Conservation (phyloP, 2,329 filamentous ascomycete species). For the Alternaria solani region DNA sequence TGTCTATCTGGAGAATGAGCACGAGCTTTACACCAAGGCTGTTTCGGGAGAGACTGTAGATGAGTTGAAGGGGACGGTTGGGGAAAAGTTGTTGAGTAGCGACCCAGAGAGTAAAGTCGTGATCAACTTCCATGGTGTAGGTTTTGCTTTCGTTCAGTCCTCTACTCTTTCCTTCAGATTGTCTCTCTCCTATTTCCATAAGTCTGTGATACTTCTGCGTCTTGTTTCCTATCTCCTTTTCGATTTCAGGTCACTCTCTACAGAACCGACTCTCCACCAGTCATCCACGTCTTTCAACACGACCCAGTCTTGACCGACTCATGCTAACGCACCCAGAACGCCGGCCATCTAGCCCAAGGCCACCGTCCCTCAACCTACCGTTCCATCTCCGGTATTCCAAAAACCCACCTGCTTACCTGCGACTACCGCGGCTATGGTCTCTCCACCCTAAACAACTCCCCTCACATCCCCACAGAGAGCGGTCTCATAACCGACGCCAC, state of each 20-base stretch:
- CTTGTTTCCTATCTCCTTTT: neutral
- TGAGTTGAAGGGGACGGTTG: constrained; percentile 58
- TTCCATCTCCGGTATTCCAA: constrained; percentile 71
- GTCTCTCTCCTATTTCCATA: neutral
- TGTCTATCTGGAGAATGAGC: constrained; percentile 76
- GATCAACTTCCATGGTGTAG: constrained; percentile 70
- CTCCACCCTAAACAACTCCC: constrained; percentile 69
- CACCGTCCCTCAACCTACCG: constrained; percentile 81
- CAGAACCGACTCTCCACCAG: neutral
- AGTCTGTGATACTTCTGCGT: neutral
- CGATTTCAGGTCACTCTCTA: neutral
- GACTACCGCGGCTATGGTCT: constrained; percentile 91
- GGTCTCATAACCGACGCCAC: constrained; percentile 83
- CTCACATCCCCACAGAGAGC: constrained; percentile 71
- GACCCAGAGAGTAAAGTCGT: constrained; percentile 63
- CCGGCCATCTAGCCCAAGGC: constrained; percentile 82
- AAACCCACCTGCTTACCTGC: constrained; percentile 83
- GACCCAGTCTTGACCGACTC: constrained; percentile 26
- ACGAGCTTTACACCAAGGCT: constrained; percentile 55
- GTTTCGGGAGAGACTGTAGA: constrained; percentile 52
- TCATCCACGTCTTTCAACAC: neutral
- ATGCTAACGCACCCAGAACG: constrained; percentile 66
- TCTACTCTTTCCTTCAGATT: neutral
- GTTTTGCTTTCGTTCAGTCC: constrained; percentile 29
- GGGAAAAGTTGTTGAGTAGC: constrained; percentile 60